Percentiles rank a stretch among this genome's conserved stretches.
Evolutionary conservation across 345 rosid species (phyloP).

Genomic region (Raphanus raphanistrum): DNA sequence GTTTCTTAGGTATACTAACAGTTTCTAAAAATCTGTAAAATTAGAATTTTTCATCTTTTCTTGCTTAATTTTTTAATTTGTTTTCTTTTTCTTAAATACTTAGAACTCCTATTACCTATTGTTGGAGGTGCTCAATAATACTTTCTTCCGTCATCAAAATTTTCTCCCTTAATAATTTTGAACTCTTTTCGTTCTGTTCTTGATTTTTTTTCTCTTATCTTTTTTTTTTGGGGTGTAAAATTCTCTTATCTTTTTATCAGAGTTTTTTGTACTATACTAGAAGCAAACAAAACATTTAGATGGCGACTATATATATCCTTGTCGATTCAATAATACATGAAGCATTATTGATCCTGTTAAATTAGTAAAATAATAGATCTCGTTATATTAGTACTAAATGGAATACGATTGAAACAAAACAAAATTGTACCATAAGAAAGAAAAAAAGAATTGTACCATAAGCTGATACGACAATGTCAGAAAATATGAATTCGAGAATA

Average conservation of each 20-base stretch:
- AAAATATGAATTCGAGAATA: background rate
- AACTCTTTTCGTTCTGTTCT: conserved; percentile 2
- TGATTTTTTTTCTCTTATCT: background rate
- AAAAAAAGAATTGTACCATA: background rate
- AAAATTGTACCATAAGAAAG: background rate
- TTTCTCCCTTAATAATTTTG: conserved; percentile 1
- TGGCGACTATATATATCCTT: conserved; percentile 24
- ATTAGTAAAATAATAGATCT: background rate
- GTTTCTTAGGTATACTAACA: no score
- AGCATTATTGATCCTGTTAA: conserved; percentile 13
- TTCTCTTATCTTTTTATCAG: background rate
- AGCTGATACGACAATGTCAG: background rate
- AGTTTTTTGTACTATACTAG: conserved; percentile 11
- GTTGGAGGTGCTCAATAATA: background rate
- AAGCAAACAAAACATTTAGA: conserved; percentile 26
- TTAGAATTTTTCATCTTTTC: no score
- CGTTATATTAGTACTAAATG: conserved; percentile 7
- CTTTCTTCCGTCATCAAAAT: background rate
- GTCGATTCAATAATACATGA: conserved; percentile 31
- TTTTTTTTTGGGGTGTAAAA: background rate
- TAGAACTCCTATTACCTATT: background rate
- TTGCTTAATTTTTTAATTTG: no score
- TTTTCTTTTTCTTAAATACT: no score
- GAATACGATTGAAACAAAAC: conserved; percentile 3
- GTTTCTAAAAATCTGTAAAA: no score